phyloP scores from a whole-genome alignment of 2,329 filamentous ascomycete species.

The Sclerotinia spermophila region DNA sequence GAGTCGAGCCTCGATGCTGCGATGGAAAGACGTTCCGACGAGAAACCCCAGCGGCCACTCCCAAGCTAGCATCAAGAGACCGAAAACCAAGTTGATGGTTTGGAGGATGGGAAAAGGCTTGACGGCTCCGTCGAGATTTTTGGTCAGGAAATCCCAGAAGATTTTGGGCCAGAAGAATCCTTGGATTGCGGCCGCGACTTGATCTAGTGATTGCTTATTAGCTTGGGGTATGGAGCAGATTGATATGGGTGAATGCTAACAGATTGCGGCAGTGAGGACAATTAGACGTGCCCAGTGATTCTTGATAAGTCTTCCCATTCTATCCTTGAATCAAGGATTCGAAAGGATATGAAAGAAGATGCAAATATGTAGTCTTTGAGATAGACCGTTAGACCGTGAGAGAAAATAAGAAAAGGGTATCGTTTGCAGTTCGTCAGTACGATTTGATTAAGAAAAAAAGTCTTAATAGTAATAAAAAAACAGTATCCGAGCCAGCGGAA shows the following conservation, averaged over 20 bases:
- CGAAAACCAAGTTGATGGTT: conserved; percentile 82
- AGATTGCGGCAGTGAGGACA: conserved; percentile 72
- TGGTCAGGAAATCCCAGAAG: conserved; percentile 95
- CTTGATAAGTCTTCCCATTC: conserved; percentile 97
- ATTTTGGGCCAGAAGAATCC: conserved; percentile 98
- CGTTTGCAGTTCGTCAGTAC: conserved; percentile 16
- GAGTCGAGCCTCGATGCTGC: conserved; percentile 82
- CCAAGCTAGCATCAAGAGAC: conserved; percentile 73
- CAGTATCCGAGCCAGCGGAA: conserved; percentile 53
- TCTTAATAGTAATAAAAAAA: conserved; percentile 27
- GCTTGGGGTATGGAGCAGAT: conserved; percentile 12
- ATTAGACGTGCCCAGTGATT: conserved; percentile 98
- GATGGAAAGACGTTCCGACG: conserved; percentile 74
- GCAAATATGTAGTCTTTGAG: conserved; percentile 23
- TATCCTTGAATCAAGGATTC: background rate
- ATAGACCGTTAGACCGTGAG: background rate
- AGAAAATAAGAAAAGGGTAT: conserved; percentile 32
- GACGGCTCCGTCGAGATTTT: conserved; percentile 80
- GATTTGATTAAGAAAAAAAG: conserved; percentile 26
- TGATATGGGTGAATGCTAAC: conserved; percentile 38
- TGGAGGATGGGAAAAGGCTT: conserved; percentile 87
- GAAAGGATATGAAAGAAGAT: background rate
- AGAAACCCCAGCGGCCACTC: conserved; percentile 85
- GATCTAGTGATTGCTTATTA: conserved; percentile 55
- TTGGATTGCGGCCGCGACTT: conserved; percentile 78